Conservation (phyloP, 2,329 filamentous ascomycete species). For the Paecilomyces sp. region DNA sequence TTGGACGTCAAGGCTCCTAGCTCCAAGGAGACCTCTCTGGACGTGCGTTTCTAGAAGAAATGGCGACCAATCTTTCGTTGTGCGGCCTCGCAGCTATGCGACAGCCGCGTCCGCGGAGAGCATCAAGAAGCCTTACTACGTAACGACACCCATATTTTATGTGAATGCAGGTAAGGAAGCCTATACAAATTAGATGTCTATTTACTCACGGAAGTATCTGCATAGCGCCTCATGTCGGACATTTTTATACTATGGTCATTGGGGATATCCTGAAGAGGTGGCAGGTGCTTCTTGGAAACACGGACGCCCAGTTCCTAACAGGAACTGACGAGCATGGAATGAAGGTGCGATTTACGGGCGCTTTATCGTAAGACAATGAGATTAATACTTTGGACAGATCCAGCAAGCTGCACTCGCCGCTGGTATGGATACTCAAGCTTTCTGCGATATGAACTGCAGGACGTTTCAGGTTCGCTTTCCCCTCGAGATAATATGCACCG, state of each 20-base stretch:
- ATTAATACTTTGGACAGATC: conserved; percentile 44
- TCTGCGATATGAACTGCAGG: conserved; percentile 77
- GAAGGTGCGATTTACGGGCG: conserved; percentile 49
- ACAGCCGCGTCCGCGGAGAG: conserved; percentile 15
- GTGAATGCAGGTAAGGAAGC: conserved; percentile 73
- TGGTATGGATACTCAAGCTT: conserved; percentile 66
- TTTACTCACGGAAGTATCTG: not conserved
- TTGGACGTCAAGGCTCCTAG: conserved; percentile 21
- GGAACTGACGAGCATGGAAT: conserved; percentile 97
- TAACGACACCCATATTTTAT: conserved; percentile 97
- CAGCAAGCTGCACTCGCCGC: conserved; percentile 74
- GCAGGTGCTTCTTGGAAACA: conserved; percentile 66
- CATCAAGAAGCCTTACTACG: conserved; percentile 74
- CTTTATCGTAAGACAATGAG: conserved; percentile 2
- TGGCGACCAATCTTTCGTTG: conserved; percentile 9
- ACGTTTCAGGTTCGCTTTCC: conserved; percentile 57
- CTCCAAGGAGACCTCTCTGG: conserved; percentile 17
- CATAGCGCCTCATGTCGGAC: conserved; percentile 83
- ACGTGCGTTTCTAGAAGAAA: conserved; percentile 21
- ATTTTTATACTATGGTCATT: conserved; percentile 88
- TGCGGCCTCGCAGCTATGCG: conserved; percentile 21
- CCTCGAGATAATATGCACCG: not conserved
- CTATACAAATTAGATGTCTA: not conserved
- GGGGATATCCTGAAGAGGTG: conserved; percentile 89
- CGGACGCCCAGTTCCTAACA: conserved; percentile 66